These are phyloP conservation scores for Paragyromitra xinjiangensis DNA, from an alignment of 495 filamentous ascomycete genomes.

Conservation along the genomic window DNA sequence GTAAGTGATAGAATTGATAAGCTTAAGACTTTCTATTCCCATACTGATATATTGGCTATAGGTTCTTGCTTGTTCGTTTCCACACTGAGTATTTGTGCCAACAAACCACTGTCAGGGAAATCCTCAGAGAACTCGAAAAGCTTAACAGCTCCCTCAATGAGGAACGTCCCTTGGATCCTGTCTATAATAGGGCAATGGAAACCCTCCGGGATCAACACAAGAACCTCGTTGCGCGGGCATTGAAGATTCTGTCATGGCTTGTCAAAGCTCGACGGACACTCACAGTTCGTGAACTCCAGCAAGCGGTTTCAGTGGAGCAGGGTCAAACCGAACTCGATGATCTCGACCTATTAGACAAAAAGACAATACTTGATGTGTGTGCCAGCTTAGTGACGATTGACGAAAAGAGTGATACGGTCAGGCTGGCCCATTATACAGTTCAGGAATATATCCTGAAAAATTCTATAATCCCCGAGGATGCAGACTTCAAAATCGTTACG, in stretches of 20 bases:
- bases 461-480: neutral
- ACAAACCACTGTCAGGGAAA: conserved; percentile 11
- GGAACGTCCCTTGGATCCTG: conserved; percentile 11
- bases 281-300: conserved; percentile 8
- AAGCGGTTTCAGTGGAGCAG: conserved; percentile 1
- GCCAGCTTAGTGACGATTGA: conserved; percentile 21
- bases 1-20: neutral
- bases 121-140: neutral
- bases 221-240: neutral
- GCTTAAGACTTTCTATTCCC: neutral
- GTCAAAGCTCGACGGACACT: conserved; percentile 3
- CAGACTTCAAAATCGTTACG: neutral
- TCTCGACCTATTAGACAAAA: neutral
- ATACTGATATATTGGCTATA: conserved; percentile 5
- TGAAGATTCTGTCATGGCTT: conserved; percentile 17
- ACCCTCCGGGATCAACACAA: neutral
- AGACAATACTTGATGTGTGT: conserved; percentile 10
- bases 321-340: conserved; percentile 7
- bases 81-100: conserved; percentile 22
- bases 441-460: conserved; percentile 19
- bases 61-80: conserved; percentile 26
- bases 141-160: neutral
- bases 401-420: conserved; percentile 20
- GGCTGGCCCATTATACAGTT: conserved; percentile 26
- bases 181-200: conserved; percentile 14